Evolutionary conservation across 202 grass and related monocot species (phyloP).

Genomic region (Saccharum hybrid): DNA sequence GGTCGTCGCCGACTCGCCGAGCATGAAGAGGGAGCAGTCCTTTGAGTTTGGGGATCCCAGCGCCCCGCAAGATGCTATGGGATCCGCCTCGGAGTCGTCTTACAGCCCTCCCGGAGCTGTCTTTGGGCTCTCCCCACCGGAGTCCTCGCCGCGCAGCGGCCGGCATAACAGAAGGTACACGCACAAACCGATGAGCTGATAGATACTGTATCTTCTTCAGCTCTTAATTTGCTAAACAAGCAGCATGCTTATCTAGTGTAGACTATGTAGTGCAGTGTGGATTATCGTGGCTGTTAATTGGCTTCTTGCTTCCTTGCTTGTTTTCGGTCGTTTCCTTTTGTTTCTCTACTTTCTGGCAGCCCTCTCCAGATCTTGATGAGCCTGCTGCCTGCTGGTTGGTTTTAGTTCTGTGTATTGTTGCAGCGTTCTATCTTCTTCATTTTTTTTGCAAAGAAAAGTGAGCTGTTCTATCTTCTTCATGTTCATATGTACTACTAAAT

Average conservation of each 20-base stretch:
- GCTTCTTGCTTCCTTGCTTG: not conserved
- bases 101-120: constrained; percentile 45
- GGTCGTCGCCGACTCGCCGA: constrained; percentile 39
- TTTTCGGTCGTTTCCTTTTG: not conserved
- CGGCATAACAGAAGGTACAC: constrained; percentile 53
- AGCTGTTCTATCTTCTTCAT: not conserved
- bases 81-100: constrained; percentile 48
- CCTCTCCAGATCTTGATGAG: constrained; percentile 30
- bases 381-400: not conserved
- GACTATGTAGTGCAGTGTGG: not conserved
- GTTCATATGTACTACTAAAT: not conserved
- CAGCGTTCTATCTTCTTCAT: not conserved
- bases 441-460: no score
- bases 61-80: constrained; percentile 38
- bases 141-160: constrained; percentile 44
- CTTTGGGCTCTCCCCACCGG: constrained; percentile 42
- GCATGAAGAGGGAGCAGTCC: constrained; percentile 48
- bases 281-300: not conserved
- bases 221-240: not conserved
- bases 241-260: not conserved
- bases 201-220: constrained; percentile 3
- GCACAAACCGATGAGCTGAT: not conserved
- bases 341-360: not conserved
- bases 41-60: constrained; percentile 41
- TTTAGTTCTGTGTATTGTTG: constrained; percentile 10